Base-by-base conservation (phyloP, 768 basidiomycete genomes). In the Russula vinacea region DNA sequence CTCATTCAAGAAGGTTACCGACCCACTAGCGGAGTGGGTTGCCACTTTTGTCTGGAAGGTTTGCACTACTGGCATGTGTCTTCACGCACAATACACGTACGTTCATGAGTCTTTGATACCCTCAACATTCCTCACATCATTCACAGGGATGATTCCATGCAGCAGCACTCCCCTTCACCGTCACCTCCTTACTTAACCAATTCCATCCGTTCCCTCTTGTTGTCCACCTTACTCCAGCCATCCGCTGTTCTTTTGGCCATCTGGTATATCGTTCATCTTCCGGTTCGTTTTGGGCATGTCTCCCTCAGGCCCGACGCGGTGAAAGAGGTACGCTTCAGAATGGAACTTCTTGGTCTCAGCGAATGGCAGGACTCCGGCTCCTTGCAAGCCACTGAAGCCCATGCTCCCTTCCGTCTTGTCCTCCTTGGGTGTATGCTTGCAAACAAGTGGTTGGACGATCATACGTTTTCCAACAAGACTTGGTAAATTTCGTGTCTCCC, bases 401-500 rank as follows among this genome's bases (percentile, higher is more conserved):
- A 79, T 64, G 85, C 84, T 1, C 84, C 87, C 13, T 92, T 91
- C 74, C 84, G 88, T 58, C 78, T 92, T 49, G 78, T 92, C 62
- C 81, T 92, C 26, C 78, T 92, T 26, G 90, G 90, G 22, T 90
- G 85, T 66, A 91, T 92, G 89, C 77, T 92, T 39, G 89, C 90
- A 22, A 92, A 92, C 74, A 92, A 92, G 75, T 92, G 90, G 90
- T 72, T 92, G 67, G 90, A 92, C 67, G 90, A 92, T 69, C 90
- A 92, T 70, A 92, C 90, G 0, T 92, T 92, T 74, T 91, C 89
- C 45, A 92, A 92, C 76, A 92, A 90, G 77, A 92, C 90, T 59
- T 92, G 90, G 90, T 90, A 73, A 13, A 8, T 19, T 64, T 85
- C 73, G 33, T 44, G 5, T 53, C 5, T 5, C 14, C 53, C 0